These are phyloP conservation scores for Cryomyces minteri DNA, from an alignment of 495 filamentous ascomycete genomes.

Conservation along the genomic window DNA sequence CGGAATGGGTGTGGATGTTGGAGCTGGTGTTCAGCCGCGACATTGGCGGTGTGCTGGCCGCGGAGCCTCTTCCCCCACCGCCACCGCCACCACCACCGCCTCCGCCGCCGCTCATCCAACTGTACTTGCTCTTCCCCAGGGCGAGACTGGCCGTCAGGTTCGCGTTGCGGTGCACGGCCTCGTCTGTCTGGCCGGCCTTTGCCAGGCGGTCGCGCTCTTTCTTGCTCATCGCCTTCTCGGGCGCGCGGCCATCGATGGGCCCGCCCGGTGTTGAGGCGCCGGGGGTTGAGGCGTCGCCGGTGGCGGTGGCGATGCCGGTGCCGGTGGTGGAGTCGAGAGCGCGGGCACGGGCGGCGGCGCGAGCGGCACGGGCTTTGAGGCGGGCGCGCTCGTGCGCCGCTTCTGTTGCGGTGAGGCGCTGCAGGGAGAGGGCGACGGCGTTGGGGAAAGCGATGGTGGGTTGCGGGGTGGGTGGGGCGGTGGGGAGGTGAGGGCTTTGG, in stretches of 20 bases:
- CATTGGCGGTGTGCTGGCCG: no score
- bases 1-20: background rate
- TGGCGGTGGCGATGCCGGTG: background rate
- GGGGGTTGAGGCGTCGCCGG: background rate
- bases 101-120: conserved; percentile 18
- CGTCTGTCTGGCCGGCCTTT: conserved; percentile 27
- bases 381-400: conserved; percentile 31
- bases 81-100: background rate
- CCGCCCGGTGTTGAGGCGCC: background rate
- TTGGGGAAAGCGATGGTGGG: conserved; percentile 12
- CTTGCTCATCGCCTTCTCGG: conserved; percentile 27
- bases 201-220: conserved; percentile 34
- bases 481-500: conserved; percentile 4
- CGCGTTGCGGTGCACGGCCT: conserved; percentile 13
- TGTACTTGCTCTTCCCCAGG: conserved; percentile 17
- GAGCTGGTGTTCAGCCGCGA: conserved; percentile 6
- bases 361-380: conserved; percentile 17
- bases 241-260: no score
- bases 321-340: no score
- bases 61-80: background rate
- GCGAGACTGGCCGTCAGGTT: conserved; percentile 18
- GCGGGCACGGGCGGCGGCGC: no score
- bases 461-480: conserved; percentile 10
- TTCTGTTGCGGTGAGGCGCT: conserved; percentile 9
- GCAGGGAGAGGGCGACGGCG: conserved; percentile 10